Evolutionary conservation across 805 yeast species (phyloP), one percentile per base, ranked within the genome.

Genomic region (Lipomyces spencermartinsiae): DNA sequence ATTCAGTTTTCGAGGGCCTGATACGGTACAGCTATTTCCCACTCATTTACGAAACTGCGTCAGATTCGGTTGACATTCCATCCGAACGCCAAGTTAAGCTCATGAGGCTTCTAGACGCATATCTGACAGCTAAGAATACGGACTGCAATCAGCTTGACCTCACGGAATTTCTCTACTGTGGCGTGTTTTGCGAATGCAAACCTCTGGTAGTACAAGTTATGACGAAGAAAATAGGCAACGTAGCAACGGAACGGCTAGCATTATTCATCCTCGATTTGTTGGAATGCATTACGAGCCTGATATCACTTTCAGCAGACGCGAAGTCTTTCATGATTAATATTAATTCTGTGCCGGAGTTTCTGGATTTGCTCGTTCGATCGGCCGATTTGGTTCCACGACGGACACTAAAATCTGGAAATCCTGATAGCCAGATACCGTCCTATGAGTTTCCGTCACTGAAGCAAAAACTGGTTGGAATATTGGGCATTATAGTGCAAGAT

Each of bases 401-500:
- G 35, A 66, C 70, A 6, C 57, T 69, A 33, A 69, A 69, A 37
- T 55, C 60, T 6, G 64, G 31, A 8, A 43, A 25, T 31, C 54
- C 39, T n/a, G 34, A 22, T 25, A 59, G 35, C 16, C 55, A 46
- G 16, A n/a, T 34, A 12, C 31, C 16, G n/a, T 16, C 61, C 5
- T 65, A 31, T 14, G 72, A 69, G 58, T 89, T 89, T 68, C 95
- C 96, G 0, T 84, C 86, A 55, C 83, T 87, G 12, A 91, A 92
- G 74, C 83, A 89, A 0, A 79, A 90, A 29, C 78, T 90, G 10
- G 84, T 93, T 34, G 93, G 90, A 73, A 82, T 89, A 0, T 77
- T 93, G 10, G 83, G 93, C 0, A 83, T 84, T 59, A 76, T 93
- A 59, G 82, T 85, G 0, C 83, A 83, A 70, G 80, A 83, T 0